Evolutionary conservation across 106 monocot species (phyloP).

Genomic region (Dendrobium nobile): DNA sequence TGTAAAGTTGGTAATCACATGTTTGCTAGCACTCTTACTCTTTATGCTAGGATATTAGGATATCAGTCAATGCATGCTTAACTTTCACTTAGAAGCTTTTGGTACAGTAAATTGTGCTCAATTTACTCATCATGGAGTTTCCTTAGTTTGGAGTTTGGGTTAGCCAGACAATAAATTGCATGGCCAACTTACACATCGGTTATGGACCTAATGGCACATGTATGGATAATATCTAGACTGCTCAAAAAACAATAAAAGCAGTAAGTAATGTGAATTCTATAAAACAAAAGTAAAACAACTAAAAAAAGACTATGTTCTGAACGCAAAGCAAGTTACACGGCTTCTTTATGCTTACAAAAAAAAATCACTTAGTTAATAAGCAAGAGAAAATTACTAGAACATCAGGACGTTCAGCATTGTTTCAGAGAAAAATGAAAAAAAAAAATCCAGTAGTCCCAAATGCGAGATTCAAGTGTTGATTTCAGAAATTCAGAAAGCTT

Average conservation of each 20-base stretch:
- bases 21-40: not conserved
- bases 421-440: not conserved
- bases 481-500: not conserved
- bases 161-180: not conserved
- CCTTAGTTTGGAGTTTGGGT: not conserved
- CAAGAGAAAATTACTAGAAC: not conserved
- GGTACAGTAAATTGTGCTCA: not conserved
- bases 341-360: not conserved
- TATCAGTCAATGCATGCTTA: not conserved
- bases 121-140: not conserved
- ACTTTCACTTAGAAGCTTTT: not conserved
- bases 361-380: not conserved
- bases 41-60: not conserved
- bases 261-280: not conserved
- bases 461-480: not conserved
- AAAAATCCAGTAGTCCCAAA: not conserved
- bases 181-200: not conserved
- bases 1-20: not conserved
- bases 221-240: not conserved
- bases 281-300: not conserved
- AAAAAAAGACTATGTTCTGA: not conserved
- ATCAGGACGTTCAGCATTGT: not conserved
- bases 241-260: not conserved
- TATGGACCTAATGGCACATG: not conserved
- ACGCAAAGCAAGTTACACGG: not conserved